Base-by-base conservation (phyloP, 345 rosid species). In the Garcia nutans region DNA sequence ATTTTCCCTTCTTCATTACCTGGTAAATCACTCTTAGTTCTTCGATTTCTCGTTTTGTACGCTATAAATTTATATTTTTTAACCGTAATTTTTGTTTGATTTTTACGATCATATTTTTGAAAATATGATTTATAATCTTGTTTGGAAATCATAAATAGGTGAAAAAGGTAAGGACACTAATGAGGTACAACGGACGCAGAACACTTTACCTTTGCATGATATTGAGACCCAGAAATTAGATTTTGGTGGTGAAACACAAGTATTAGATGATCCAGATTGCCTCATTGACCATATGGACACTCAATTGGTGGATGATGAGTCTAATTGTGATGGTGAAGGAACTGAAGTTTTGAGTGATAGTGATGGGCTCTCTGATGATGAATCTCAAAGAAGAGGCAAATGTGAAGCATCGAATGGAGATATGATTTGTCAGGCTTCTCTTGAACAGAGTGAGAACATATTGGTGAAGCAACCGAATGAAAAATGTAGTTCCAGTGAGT, bases 311-410 rank as follows among this genome's bases (percentile, higher is more conserved):
- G 83, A 83, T 33, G 81, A 67, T 24, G 81, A 67, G 56, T 24
- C 47, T 10, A 85, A 82, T 82, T 69, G 83, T 80, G 88, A 87
- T 59, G 85, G 81, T 84, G 94, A 88, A 81, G 87, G 73, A 77
- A 92, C 92, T 63, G 88, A 82, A 83, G 81, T 81, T 75, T 78
- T 88, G 83, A 84, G 66, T 68, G 81, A 79, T 6, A 73, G 28
- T 58, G 78, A 55, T 65, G 88, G 81, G 72, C 62, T 81, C 57
- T 78, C 71, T 55, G 92, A 81, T 76, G 86, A 69, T 56, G 87
- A 85, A 61, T 58, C 74, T 2, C 71, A 13, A 47, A 57, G 81
- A 56, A 50, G 75, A 78, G 83, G 69, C 2, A 66, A 66, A 33
- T 70, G 69, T 65, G 74, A 65, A 71, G 78, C 83, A 9, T 23